These are phyloP conservation scores for Diutina neorugosa DNA, from an alignment of 1,139 yeast genomes.

Conservation along the genomic window DNA sequence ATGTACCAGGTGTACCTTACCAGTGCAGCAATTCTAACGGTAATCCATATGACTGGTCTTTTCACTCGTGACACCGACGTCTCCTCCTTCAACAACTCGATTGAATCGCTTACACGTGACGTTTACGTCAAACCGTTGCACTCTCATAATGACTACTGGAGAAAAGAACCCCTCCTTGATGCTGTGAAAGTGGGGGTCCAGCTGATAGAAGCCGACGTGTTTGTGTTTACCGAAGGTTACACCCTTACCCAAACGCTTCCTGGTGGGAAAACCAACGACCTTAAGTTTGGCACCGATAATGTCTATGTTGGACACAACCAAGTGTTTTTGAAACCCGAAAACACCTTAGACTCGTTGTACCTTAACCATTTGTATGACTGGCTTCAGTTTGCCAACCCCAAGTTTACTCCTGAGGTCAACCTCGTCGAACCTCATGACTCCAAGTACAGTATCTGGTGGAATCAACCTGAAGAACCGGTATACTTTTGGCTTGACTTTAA, in stretches of 20 bases:
- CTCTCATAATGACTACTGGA: constrained; percentile 73
- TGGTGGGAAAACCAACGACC: constrained; percentile 5
- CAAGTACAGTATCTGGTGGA: constrained; percentile 24
- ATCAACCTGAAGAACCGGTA: constrained; percentile 27
- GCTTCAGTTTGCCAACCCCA: constrained; percentile 15
- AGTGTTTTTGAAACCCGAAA: constrained; percentile 27
- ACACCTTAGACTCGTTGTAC: constrained; percentile 40
- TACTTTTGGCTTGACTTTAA: constrained; percentile 34
- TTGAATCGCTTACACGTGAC: constrained; percentile 34
- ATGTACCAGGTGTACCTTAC: neutral
- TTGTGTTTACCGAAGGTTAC: constrained; percentile 32
- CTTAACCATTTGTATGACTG: constrained; percentile 39
- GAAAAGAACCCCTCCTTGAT: constrained; percentile 46
- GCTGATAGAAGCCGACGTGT: constrained; percentile 64
- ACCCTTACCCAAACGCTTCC: neutral
- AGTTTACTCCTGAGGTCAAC: constrained; percentile 2
- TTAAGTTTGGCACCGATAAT: constrained; percentile 17
- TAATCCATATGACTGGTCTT: neutral
- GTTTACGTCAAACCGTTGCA: constrained; percentile 43
- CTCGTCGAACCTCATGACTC: constrained; percentile 5
- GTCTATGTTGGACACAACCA: constrained; percentile 62
- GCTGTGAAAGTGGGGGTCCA: constrained; percentile 48
- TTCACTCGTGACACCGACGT: neutral
- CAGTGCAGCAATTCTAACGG: neutral
- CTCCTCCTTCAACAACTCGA: neutral